These are phyloP conservation scores for Coccomyxa sp. DNA, from an alignment of 139 green algal species.

Conservation along the genomic window DNA sequence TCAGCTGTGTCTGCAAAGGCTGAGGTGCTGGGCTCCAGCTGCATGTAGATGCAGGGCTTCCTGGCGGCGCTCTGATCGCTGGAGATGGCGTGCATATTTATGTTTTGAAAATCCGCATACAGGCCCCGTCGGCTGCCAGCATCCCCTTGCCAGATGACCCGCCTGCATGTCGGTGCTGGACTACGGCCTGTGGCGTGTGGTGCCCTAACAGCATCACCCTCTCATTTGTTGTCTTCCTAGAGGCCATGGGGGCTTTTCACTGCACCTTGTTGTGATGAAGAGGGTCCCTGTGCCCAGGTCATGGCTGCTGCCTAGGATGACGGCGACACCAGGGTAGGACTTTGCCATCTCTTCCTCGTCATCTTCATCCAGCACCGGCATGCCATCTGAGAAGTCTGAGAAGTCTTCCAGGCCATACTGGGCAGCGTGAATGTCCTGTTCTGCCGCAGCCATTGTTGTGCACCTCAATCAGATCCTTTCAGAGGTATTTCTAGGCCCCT, in stretches of 20 bases:
- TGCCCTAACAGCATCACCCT: not conserved
- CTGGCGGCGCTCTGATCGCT: not conserved
- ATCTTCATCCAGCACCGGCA: conserved; percentile 1
- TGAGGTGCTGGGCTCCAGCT: conserved; percentile 2
- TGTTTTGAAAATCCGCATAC: conserved; percentile 1
- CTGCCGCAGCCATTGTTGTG: not conserved
- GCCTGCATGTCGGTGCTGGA: not conserved
- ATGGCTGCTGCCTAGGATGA: conserved; percentile 1
- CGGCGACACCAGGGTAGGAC: not conserved
- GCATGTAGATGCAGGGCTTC: conserved; percentile 10
- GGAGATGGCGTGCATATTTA: conserved; percentile 10
- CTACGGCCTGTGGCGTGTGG: not conserved
- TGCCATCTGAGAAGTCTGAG: not conserved
- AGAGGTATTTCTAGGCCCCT: too few species aligned
- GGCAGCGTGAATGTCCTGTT: not conserved
- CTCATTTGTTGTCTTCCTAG: not conserved
- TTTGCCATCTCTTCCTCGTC: not conserved
- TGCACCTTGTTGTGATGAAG: conserved; percentile 8
- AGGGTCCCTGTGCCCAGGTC: conserved; percentile 2
- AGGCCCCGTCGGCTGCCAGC: not conserved
- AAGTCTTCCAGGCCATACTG: not conserved
- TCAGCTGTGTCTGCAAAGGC: not conserved
- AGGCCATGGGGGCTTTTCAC: not conserved
- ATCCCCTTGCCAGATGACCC: conserved; percentile 3
- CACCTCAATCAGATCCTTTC: too few species aligned